Conservation (phyloP, 2,329 filamentous ascomycete species). For the Curvularia spicifera region DNA sequence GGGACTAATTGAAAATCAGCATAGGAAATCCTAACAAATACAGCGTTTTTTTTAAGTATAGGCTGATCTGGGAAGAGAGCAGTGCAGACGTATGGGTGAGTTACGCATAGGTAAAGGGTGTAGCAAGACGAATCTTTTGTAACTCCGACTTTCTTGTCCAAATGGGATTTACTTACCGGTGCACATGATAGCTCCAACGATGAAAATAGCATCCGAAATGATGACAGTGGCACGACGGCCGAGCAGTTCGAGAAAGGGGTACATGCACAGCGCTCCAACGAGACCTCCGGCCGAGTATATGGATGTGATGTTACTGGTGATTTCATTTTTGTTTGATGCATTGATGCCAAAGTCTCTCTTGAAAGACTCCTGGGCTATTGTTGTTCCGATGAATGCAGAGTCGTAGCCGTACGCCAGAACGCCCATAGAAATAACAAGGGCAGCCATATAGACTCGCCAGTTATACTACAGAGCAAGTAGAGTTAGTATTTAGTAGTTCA, state of each 20-base stretch:
- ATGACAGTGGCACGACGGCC: slow-evolving; percentile 61
- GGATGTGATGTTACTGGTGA: slow-evolving; percentile 58
- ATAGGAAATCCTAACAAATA: background rate
- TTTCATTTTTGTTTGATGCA: slow-evolving; percentile 46
- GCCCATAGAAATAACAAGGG: slow-evolving; percentile 58
- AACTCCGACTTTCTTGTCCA: background rate
- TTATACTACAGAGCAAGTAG: slow-evolving; percentile 50
- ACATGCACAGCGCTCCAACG: slow-evolving; percentile 59
- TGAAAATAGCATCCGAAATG: slow-evolving; percentile 55
- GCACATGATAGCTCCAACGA: slow-evolving; percentile 50
- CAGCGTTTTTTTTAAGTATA: background rate
- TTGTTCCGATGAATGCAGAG: slow-evolving; percentile 62
- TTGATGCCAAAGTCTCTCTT: slow-evolving; percentile 51
- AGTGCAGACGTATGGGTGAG: background rate
- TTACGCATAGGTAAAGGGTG: background rate
- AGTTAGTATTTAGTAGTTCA: slow-evolving; percentile 10
- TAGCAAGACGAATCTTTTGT: background rate
- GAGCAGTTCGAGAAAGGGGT: slow-evolving; percentile 53
- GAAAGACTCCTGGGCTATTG: slow-evolving; percentile 59
- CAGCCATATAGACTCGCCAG: slow-evolving; percentile 58
- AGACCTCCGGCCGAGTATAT: slow-evolving; percentile 59
- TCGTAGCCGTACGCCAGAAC: slow-evolving; percentile 57
- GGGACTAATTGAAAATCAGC: slow-evolving; percentile 23
- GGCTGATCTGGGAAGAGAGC: background rate
- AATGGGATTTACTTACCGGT: slow-evolving; percentile 21